Conservation (phyloP, 1,284 basidiomycete species). For the Microbotryomycetes sp. region DNA sequence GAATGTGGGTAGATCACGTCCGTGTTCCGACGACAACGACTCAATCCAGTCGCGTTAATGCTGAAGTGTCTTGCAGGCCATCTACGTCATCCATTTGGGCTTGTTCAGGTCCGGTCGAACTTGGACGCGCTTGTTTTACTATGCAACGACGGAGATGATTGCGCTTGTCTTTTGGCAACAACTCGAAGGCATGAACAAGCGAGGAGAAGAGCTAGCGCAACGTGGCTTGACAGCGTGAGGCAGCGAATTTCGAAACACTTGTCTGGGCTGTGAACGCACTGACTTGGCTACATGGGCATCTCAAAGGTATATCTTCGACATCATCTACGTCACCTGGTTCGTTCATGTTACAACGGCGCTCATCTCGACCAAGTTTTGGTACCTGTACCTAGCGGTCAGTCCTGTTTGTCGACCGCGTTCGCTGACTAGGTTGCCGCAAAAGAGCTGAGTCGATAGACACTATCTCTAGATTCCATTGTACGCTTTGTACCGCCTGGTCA, state of each 20-base stretch:
- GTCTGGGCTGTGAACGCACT: too few relatives aligned
- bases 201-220: conserved; percentile 40
- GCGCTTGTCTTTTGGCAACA: conserved; percentile 37
- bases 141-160: conserved; percentile 36
- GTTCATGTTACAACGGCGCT: conserved; percentile 40
- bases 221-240: conserved; percentile 41
- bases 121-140: conserved; percentile 21
- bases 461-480: conserved; percentile 41
- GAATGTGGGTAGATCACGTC: conserved; percentile 2
- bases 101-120: conserved; percentile 24
- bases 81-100: conserved; percentile 24
- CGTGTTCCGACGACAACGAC: not conserved
- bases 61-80: not conserved
- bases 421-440: not conserved
- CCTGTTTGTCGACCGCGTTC: not conserved
- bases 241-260: not conserved
- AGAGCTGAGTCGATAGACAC: not conserved
- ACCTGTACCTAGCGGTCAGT: conserved; percentile 40
- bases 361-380: conserved; percentile 39
- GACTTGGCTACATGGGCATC: not conserved
- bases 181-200: conserved; percentile 39
- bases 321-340: conserved; percentile 44
- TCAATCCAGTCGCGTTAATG: not conserved
- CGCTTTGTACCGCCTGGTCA: conserved; percentile 38
- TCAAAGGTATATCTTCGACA: conserved; percentile 43